Evolutionary conservation across 148 eudicot species (phyloP).

Genomic region (Heliosperma pusillum): DNA sequence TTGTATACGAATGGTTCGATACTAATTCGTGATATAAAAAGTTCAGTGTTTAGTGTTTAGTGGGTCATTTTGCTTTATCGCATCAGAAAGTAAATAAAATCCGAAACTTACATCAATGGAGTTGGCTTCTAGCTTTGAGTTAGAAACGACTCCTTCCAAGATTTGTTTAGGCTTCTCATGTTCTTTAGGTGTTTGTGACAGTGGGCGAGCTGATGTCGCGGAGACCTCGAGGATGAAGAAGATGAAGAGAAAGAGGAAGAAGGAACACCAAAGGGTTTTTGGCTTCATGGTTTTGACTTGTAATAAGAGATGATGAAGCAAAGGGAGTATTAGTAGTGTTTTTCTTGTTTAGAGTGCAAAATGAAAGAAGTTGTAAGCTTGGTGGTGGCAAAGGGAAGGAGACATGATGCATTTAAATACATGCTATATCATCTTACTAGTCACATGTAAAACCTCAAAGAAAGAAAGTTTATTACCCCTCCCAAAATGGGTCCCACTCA

Average conservation of each 20-base stretch:
- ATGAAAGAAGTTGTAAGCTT: slow-evolving; percentile 22
- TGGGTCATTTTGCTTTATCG: too few relatives aligned
- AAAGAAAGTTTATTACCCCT: slow-evolving; percentile 14
- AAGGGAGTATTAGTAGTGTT: not conserved
- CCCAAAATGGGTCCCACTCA: slow-evolving; percentile 13
- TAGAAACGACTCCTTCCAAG: slow-evolving; percentile 16
- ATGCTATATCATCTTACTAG: slow-evolving; percentile 11
- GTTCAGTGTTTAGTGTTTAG: too few relatives aligned
- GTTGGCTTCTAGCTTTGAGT: slow-evolving; percentile 7
- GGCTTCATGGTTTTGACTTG: slow-evolving; percentile 29
- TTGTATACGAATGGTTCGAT: too few relatives aligned
- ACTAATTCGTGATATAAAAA: too few relatives aligned
- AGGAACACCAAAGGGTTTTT: slow-evolving; percentile 7
- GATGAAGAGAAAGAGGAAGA: slow-evolving; percentile 24
- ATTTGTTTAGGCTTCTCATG: slow-evolving; percentile 22
- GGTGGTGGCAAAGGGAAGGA: slow-evolving; percentile 10
- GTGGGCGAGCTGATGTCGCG: slow-evolving; percentile 19
- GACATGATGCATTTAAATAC: slow-evolving; percentile 33
- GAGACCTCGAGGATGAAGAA: slow-evolving; percentile 15
- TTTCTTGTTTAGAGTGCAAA: slow-evolving; percentile 13
- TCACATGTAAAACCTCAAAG: slow-evolving; percentile 24
- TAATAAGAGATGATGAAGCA: slow-evolving; percentile 9
- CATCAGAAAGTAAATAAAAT: not conserved
- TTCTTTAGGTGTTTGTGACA: slow-evolving; percentile 18
- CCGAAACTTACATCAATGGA: slow-evolving; percentile 29